A percentile compares a stretch with the other conserved stretches of the same genome.
phyloP scores from a whole-genome alignment of 1,139 yeast genomes.

The Hyphopichia pseudoburtonii region DNA sequence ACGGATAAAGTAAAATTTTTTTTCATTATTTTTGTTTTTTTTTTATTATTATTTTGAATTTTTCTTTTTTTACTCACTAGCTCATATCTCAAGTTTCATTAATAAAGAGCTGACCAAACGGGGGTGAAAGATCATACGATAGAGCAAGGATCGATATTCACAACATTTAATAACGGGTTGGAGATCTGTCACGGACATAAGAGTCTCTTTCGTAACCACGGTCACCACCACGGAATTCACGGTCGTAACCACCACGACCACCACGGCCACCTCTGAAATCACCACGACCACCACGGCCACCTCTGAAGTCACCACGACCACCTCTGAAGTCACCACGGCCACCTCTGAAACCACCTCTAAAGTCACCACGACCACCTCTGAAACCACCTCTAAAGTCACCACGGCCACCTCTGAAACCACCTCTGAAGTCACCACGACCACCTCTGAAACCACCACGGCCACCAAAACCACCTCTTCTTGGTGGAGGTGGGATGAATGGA shows the following conservation, averaged over 20 bases:
- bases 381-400: slow-evolving; percentile 33
- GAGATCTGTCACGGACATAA: slow-evolving; percentile 50
- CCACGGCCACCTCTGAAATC: slow-evolving; percentile 23
- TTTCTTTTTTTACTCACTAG: background rate
- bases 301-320: slow-evolving; percentile 9
- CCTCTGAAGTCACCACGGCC: slow-evolving; percentile 34
- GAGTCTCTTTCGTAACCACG: slow-evolving; percentile 37
- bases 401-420: slow-evolving; percentile 39
- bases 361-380: slow-evolving; percentile 31
- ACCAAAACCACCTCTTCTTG: slow-evolving; percentile 55
- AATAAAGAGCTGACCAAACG: no score
- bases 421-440: slow-evolving; percentile 34
- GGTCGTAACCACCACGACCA: slow-evolving; percentile 37
- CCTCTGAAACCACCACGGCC: slow-evolving; percentile 38
- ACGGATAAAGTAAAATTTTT: no score
- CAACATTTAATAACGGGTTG: slow-evolving; percentile 43
- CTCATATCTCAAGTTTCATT: no score
- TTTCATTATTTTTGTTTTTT: no score
- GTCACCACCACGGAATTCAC: slow-evolving; percentile 36
- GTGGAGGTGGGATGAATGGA: slow-evolving; percentile 69
- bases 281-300: slow-evolving; percentile 32
- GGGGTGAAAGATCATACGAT: no score
- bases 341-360: slow-evolving; percentile 39
- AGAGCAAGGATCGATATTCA: no score
- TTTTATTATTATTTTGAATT: background rate